Evolutionary conservation across 352 stramenopile species (phyloP).

Genomic region (Pythium volutum): DNA sequence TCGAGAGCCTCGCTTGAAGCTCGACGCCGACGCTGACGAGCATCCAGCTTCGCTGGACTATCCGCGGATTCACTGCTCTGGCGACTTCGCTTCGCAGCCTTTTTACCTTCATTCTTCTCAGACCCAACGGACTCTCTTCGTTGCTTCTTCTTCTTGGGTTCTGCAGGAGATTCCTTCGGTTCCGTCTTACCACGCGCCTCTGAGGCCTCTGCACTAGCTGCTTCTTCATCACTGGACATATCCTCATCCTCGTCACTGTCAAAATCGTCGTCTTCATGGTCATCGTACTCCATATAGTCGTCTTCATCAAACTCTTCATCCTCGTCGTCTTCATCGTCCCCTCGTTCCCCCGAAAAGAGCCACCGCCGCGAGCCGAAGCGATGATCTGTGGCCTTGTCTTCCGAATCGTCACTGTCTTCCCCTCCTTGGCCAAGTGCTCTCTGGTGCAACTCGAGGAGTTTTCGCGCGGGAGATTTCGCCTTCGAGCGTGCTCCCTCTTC

Average conservation of each 20-base stretch:
- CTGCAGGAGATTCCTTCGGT: not conserved
- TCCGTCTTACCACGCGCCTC: not conserved
- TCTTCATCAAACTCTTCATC: slow-evolving; percentile 57
- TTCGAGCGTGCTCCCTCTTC: not conserved
- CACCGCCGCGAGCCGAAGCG: not conserved
- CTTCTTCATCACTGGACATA: slow-evolving; percentile 14
- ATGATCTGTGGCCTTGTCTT: slow-evolving; percentile 26
- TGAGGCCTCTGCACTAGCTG: not conserved
- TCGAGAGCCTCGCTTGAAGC: not conserved
- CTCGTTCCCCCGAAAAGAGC: slow-evolving; percentile 32
- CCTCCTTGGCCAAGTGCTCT: slow-evolving; percentile 18
- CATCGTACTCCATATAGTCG: slow-evolving; percentile 53
- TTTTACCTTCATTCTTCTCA: slow-evolving; percentile 23
- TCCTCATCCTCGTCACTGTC: slow-evolving; percentile 31
- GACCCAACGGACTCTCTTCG: slow-evolving; percentile 33
- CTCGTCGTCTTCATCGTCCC: slow-evolving; percentile 45
- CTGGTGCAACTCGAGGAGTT: slow-evolving; percentile 38
- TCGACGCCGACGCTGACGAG: not conserved
- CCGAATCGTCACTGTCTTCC: slow-evolving; percentile 53
- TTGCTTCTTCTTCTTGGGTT: slow-evolving; percentile 28
- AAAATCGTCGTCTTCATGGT: slow-evolving; percentile 37
- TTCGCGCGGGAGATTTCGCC: slow-evolving; percentile 43
- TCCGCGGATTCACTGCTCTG: not conserved
- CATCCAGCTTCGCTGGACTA: not conserved
- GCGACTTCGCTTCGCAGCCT: slow-evolving; percentile 1